These are phyloP conservation scores for Fistulifera solaris DNA, from an alignment of 108 stramenopile species.

Conservation along the genomic window DNA sequence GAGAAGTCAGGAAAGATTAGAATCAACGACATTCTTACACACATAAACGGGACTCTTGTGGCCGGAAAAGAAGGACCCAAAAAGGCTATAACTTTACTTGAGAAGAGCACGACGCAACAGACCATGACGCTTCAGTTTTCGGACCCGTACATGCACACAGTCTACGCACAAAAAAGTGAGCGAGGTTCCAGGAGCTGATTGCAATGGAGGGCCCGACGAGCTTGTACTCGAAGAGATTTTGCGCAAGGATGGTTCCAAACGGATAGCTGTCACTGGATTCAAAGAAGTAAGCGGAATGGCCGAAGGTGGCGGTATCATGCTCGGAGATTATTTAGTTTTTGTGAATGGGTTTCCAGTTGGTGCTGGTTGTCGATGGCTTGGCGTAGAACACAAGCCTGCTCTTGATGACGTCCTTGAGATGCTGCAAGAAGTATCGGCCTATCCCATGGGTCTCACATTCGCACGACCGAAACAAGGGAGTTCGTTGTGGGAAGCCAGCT, in stretches of 20 bases:
- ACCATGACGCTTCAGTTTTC: constrained; percentile 63
- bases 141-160: constrained; percentile 41
- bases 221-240: constrained; percentile 43
- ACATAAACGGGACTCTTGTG: constrained; percentile 59
- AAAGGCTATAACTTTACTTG: constrained; percentile 41
- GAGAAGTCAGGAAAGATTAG: constrained; percentile 38
- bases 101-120: constrained; percentile 41
- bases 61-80: constrained; percentile 43
- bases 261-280: constrained; percentile 56
- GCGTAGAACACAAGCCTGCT: constrained; percentile 22
- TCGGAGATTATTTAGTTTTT: constrained; percentile 79
- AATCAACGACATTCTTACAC: constrained; percentile 52
- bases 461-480: constrained; percentile 44
- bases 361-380: constrained; percentile 63
- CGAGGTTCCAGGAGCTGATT: constrained; percentile 11
- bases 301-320: constrained; percentile 58
- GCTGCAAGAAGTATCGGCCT: constrained; percentile 30
- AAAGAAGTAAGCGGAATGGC: constrained; percentile 54
- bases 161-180: constrained; percentile 36
- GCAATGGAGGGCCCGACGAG: constrained; percentile 63
- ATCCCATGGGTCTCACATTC: constrained; percentile 78
- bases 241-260: constrained; percentile 25
- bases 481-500: constrained; percentile 5
- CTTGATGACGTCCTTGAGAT: constrained; percentile 47
- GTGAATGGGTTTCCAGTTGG: constrained; percentile 79